Evolutionary conservation across 306 rosid species (phyloP), one percentile per base, ranked within the genome.

Genomic region (Cucurbita moschata): DNA sequence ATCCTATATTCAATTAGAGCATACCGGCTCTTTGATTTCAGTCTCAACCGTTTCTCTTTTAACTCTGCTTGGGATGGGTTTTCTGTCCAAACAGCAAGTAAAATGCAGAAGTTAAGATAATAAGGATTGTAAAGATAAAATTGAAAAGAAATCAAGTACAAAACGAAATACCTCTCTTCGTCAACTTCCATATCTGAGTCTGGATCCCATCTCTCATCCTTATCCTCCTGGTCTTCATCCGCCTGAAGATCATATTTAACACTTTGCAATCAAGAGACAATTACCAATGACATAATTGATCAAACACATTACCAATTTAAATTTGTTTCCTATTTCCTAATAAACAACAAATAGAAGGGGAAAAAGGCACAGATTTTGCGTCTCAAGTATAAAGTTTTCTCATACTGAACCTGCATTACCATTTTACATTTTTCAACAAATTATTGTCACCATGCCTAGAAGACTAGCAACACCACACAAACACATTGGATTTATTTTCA

Each of bases 121-220:
- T 19, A 63, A 53, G 44, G 18, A 7, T 60, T 76, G 71, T 56
- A 57, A 54, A 51, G 44, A 50, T 55, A 76, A 58, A 71, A 61
- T 69, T 61, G 44, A 75, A 65, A 30, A 21, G 75, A 74, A 49
- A 58, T 40, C 9, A 47, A 50, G 72, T 64, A 56, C 19, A 56
- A 76, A 80, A 71, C 13, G 71, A 73, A 75, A 59, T 90, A 90
- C 97, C 88, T 82, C 61, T 84, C 90, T 39, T 79, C 88, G 66
- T 84, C 90, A 76, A 85, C 63, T 47, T 91, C 90, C 96, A 87
- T 84, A 58, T 84, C 92, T 53, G 91, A 88, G 80, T 86, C 92
- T 1, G 81, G 88, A 80, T 87, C 92, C 89, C 88, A 86, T 54
- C 83, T 82, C 82, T 77, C 88, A 59, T 91, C 92, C 61, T 75